Conservation (phyloP, 768 basidiomycete genomes). For the Pleurotus salmoneostramineus region DNA sequence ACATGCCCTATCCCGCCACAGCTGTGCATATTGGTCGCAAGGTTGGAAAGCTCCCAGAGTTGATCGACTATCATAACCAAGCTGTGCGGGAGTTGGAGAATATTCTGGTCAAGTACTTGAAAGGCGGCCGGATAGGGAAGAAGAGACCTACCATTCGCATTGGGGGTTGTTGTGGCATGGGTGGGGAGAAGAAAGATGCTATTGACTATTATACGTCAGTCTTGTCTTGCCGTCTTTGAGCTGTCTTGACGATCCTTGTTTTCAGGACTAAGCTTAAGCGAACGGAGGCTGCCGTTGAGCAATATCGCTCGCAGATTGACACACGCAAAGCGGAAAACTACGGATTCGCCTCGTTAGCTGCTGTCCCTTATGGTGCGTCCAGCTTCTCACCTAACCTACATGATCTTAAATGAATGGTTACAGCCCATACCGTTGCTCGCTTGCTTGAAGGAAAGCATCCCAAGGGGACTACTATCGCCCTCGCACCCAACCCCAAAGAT, state of each 20-base stretch:
- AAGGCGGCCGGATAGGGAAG: constrained; percentile 57
- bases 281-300: constrained; percentile 53
- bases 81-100: constrained; percentile 74
- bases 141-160: constrained; percentile 63
- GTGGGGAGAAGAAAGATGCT: constrained; percentile 68
- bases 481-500: constrained; percentile 61
- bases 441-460: constrained; percentile 53
- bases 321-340: constrained; percentile 63
- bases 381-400: no score
- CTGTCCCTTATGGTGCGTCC: constrained; percentile 45
- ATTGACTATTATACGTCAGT: constrained; percentile 71
- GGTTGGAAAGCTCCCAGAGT: constrained; percentile 70
- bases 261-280: constrained; percentile 27
- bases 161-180: constrained; percentile 68
- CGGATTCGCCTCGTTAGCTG: constrained; percentile 73
- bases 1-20: constrained; percentile 68
- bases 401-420: no score
- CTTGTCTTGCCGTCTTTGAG: constrained; percentile 8
- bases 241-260: background rate
- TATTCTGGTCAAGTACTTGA: constrained; percentile 71
- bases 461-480: constrained; percentile 55
- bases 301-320: constrained; percentile 56
- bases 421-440: constrained; percentile 66
- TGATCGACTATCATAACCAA: constrained; percentile 75
- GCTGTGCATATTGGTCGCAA: constrained; percentile 68